Evolutionary conservation across 148 eudicot species (phyloP), one percentile per base, ranked within the genome.

Genomic region (Beta vulgaris): DNA sequence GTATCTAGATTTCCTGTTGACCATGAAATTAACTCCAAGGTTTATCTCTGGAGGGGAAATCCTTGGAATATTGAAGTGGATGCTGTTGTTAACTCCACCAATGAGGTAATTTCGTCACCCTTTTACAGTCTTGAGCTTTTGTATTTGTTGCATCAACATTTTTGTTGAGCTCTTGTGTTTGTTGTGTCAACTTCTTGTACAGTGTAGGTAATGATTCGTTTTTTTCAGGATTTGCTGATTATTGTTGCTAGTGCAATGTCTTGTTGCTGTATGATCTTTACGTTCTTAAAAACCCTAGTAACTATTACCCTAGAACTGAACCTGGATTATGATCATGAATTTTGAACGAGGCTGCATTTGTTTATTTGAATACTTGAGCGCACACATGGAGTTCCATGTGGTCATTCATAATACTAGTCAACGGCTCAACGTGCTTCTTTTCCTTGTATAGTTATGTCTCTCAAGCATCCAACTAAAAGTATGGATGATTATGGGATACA

Each of bases 51-150:
- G 99, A 89, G 99, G 77, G 99, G 99, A 44, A 66, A 96, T 76
- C 99, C 99, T 69, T 92, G 99, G 97, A 92, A 87, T 87, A 93
- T 96, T 77, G 98, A 92, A 93, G 98, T 90, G 28, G 99, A 96
- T 87, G 98, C 98, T 81, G 99, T 92, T 77, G 99, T 96, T 61
- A 96, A 96, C 84, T 96, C 99, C 69, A 87, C 99, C 5, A 92
- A 92, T 80, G 99, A 96, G 97, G 98, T 94, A 81, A 79, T 35
- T 36, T 25, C 1, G n/a, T 62, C 35, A n/a, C 2, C 18, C 23
- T 9, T 62, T 6, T 31, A 11, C 11, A 40, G 6, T 66, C 31
- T 43, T 67, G n/a, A 58, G 63, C 39, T 62, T 49, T 21, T 39
- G 11, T 21, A 25, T 54, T 14, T 43, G 19, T 11, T 66, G 49